Percentiles rank a stretch among this genome's conserved stretches.
These are phyloP conservation scores for Corylus americana DNA, from an alignment of 306 rosid genomes.

Conservation along the genomic window DNA sequence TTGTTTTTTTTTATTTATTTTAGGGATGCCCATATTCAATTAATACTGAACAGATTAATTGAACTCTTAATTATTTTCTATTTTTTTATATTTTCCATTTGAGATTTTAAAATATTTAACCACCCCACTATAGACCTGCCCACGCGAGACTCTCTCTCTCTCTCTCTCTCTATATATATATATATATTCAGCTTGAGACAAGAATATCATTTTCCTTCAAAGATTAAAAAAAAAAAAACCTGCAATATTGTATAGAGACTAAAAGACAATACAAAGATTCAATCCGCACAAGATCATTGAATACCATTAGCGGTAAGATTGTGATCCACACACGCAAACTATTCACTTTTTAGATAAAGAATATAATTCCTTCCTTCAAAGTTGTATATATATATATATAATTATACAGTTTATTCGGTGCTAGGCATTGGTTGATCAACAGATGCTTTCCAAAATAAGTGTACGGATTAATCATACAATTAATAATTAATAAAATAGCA, in stretches of 20 bases:
- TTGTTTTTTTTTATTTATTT: too few relatives aligned
- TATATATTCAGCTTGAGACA: neutral
- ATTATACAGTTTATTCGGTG: neutral
- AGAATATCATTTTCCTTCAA: neutral
- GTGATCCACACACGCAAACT: constrained; percentile 26
- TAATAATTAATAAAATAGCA: neutral
- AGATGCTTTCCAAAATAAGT: neutral
- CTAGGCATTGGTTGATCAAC: neutral
- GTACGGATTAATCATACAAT: neutral
- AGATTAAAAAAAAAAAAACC: neutral
- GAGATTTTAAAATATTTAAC: neutral
- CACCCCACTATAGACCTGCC: neutral
- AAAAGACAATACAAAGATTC: constrained; percentile 19
- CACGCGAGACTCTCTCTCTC: neutral
- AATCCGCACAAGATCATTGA: constrained; percentile 28
- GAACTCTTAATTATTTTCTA: too few relatives aligned
- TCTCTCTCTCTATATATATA: neutral
- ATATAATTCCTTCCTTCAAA: neutral
- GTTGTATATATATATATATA: neutral
- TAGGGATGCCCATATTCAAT: too few relatives aligned
- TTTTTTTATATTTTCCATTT: neutral
- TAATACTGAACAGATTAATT: too few relatives aligned
- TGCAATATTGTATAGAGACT: constrained; percentile 23
- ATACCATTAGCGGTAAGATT: constrained; percentile 17
- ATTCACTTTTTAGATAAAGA: neutral